Conservation (phyloP, 2,329 filamentous ascomycete genomes). For the Fusarium goolgardi region DNA sequence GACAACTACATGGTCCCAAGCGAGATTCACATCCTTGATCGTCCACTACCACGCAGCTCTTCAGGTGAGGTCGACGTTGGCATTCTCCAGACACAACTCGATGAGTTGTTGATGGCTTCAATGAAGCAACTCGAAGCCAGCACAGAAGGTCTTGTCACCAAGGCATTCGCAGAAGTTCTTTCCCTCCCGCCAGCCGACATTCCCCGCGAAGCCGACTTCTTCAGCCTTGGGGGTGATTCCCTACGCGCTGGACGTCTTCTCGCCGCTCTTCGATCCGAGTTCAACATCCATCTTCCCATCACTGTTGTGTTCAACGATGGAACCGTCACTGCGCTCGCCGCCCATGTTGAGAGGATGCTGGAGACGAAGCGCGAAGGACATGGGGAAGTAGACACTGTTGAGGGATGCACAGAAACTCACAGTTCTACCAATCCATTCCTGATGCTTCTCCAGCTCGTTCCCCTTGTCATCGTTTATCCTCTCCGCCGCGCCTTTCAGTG, state of each 20-base stretch:
- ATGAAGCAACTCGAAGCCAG: neutral
- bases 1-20: conserved; percentile 5
- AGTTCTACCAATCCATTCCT: conserved; percentile 13
- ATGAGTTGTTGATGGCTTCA: neutral
- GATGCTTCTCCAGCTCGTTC: neutral
- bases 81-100: neutral
- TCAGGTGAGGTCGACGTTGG: neutral
- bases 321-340: neutral
- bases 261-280: neutral
- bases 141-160: conserved; percentile 8
- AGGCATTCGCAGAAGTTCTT: neutral
- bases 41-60: accelerated
- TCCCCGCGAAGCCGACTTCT: neutral
- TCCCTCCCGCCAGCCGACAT: neutral
- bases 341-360: neutral
- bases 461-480: neutral
- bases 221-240: conserved; percentile 7
- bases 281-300: conserved; percentile 3
- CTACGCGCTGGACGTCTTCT: conserved; percentile 1
- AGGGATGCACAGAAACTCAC: conserved; percentile 3
- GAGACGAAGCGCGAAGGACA: neutral
- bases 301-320: conserved; percentile 11
- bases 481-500: conserved; percentile 11
- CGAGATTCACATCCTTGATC: neutral
- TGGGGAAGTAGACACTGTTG: accelerated